A percentile compares a stretch with the other conserved stretches of the same genome.
Evolutionary conservation across 768 basidiomycete genomes (phyloP).

Genomic region (Termitomyces sp.): DNA sequence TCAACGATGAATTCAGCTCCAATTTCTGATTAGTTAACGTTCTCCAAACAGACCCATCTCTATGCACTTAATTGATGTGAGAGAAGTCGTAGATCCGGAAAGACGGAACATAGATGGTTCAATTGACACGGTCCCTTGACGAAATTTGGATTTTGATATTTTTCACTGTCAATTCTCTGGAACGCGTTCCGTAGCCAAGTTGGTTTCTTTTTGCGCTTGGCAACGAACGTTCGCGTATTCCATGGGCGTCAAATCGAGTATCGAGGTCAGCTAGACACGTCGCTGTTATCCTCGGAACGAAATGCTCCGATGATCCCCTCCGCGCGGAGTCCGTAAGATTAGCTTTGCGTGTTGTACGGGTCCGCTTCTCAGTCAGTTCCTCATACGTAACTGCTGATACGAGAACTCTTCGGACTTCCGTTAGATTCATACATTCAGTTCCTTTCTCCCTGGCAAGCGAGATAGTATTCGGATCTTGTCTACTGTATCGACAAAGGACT

Average conservation of each 20-base stretch:
- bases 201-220: not conserved
- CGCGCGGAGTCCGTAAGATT: slow-evolving; percentile 4
- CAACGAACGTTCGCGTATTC: not conserved
- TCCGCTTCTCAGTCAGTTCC: not conserved
- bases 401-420: not conserved
- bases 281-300: not conserved
- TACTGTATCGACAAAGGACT: not conserved
- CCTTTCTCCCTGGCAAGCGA: not conserved
- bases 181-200: not conserved
- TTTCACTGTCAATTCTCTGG: not conserved
- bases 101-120: not conserved
- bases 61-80: not conserved
- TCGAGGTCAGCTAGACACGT: not conserved
- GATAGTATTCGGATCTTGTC: not conserved
- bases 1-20: too few species aligned
- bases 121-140: not conserved
- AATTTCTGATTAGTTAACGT: too few species aligned
- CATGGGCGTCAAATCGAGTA: not conserved
- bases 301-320: slow-evolving; percentile 5
- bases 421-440: not conserved
- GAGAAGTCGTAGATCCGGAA: not conserved
- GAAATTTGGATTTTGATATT: not conserved
- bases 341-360: not conserved
- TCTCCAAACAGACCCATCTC: too few species aligned
- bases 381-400: not conserved